phyloP scores from a whole-genome alignment of 306 rosid genomes.

The Trichosanthes cucumerina region DNA sequence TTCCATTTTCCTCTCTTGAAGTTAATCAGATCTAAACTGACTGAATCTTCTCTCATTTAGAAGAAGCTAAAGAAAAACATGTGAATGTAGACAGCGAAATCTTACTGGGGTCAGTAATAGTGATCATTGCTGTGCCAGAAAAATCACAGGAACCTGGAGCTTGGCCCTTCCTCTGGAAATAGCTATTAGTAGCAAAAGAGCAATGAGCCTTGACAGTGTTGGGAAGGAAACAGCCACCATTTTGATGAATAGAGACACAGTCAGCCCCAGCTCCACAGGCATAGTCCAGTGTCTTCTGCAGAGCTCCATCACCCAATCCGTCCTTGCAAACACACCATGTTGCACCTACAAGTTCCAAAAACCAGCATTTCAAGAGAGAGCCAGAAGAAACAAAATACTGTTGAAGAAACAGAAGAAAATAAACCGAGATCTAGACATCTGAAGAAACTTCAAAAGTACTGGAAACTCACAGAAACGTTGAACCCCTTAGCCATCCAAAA shows the following conservation, averaged over 20 bases:
- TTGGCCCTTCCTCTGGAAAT: constrained; percentile 68
- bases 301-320: constrained; percentile 32
- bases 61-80: background rate
- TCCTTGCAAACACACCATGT: constrained; percentile 75
- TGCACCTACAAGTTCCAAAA: constrained; percentile 30
- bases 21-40: background rate
- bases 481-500: background rate
- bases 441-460: background rate
- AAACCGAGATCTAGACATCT: background rate
- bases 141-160: constrained; percentile 61
- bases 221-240: constrained; percentile 51
- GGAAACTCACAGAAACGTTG: background rate
- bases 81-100: background rate
- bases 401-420: background rate
- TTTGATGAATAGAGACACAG: constrained; percentile 44
- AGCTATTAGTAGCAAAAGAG: constrained; percentile 73
- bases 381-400: background rate
- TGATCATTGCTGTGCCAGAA: constrained; percentile 41
- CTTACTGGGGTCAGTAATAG: constrained; percentile 64
- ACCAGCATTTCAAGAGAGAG: background rate
- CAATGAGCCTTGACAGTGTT: constrained; percentile 66
- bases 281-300: constrained; percentile 66
- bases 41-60: background rate
- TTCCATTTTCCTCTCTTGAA: background rate
- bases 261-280: constrained; percentile 96